phyloP scores from a whole-genome alignment of 2,329 filamentous ascomycete genomes.

The Thelonectria olida region DNA sequence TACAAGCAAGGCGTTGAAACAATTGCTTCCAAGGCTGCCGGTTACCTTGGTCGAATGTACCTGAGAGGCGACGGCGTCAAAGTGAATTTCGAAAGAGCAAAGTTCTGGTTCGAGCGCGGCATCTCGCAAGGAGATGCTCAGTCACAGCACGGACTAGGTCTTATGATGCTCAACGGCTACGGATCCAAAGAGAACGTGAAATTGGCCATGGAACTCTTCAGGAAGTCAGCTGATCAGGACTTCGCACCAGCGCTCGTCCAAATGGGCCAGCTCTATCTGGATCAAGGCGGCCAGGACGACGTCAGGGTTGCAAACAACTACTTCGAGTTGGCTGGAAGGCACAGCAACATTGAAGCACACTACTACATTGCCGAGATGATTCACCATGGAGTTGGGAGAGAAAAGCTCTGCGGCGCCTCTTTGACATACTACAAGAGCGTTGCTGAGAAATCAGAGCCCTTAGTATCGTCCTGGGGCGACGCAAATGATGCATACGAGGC shows the following conservation, averaged over 20 bases:
- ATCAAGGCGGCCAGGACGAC: conserved; percentile 78
- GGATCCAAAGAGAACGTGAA: conserved; percentile 74
- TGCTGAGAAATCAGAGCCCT: conserved; percentile 75
- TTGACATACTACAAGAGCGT: conserved; percentile 85
- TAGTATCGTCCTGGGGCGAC: conserved; percentile 82
- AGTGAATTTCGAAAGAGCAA: conserved; percentile 80
- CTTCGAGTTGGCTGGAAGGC: conserved; percentile 85
- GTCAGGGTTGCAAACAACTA: conserved; percentile 82
- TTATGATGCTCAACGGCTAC: conserved; percentile 84
- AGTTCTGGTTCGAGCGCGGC: conserved; percentile 85
- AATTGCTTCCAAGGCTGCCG: conserved; percentile 83
- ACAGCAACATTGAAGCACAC: conserved; percentile 86
- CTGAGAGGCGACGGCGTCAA: conserved; percentile 85
- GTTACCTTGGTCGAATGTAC: conserved; percentile 89
- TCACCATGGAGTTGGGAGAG: conserved; percentile 80
- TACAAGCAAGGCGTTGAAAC: conserved; percentile 78
- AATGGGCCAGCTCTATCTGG: conserved; percentile 84
- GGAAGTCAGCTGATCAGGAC: conserved; percentile 82
- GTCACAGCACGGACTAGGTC: conserved; percentile 83
- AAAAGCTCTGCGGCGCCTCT: conserved; percentile 80
- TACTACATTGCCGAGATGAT: conserved; percentile 93
- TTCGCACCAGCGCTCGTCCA: conserved; percentile 83
- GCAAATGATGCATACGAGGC: conserved; percentile 84
- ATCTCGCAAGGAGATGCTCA: conserved; percentile 79
- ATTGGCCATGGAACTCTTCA: conserved; percentile 80